A percentile compares a stretch with the other conserved stretches of the same genome.
These are phyloP conservation scores for Daldinia sp. DNA, from an alignment of 2,329 filamentous ascomycete genomes.

Conservation along the genomic window DNA sequence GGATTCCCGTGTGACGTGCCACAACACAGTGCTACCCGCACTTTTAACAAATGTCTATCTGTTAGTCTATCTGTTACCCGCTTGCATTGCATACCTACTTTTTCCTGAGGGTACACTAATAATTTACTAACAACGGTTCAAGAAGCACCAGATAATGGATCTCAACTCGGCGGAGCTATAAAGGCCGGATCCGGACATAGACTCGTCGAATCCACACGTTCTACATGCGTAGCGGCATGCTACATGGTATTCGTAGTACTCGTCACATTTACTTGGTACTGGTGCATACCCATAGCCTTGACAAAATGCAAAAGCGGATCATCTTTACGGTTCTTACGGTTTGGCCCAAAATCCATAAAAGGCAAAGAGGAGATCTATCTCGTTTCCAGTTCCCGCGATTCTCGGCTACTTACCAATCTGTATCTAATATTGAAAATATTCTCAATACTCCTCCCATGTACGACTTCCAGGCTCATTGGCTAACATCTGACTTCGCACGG, in stretches of 20 bases:
- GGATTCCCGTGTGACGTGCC: constrained; percentile 41
- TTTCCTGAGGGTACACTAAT: background rate
- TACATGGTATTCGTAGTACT: constrained; percentile 8
- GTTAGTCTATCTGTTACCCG: constrained; percentile 8
- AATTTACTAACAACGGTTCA: constrained; percentile 11
- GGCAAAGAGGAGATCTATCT: constrained; percentile 31
- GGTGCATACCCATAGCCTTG: constrained; percentile 21
- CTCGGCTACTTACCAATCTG: constrained; percentile 37
- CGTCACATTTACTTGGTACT: constrained; percentile 8
- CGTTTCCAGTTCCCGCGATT: constrained; percentile 32
- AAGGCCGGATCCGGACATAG: constrained; percentile 33
- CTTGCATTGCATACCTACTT: background rate
- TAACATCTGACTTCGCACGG: constrained; percentile 19
- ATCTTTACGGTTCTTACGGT: constrained; percentile 15
- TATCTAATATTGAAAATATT: constrained; percentile 22
- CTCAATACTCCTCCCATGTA: constrained; percentile 11
- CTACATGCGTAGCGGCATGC: constrained; percentile 19
- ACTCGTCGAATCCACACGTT: constrained; percentile 29
- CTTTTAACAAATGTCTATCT: constrained; percentile 3
- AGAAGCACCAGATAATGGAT: constrained; percentile 23
- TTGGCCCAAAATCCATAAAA: constrained; percentile 29
- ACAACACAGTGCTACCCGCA: constrained; percentile 38
- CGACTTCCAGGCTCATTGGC: constrained; percentile 23
- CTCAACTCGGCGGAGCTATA: constrained; percentile 27
- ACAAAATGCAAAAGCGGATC: constrained; percentile 27